Conservation (phyloP, 129 eudicot genomes). For the Dittrichia graveolens region DNA sequence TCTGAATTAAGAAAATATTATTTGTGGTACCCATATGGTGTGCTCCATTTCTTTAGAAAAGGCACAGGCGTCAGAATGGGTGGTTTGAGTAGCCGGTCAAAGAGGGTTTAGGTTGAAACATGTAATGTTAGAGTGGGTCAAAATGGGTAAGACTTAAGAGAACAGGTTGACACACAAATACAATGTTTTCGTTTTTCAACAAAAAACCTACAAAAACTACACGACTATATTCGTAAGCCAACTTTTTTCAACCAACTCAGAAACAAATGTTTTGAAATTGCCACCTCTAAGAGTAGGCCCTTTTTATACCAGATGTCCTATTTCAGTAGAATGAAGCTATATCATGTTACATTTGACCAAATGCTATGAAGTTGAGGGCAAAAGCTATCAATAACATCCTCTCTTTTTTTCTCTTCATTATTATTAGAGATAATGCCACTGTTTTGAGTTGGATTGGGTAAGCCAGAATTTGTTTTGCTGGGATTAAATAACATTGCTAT, state of each 20-base stretch:
- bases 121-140: too few relatives aligned
- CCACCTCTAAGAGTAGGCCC: not conserved
- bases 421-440: not conserved
- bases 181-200: too few relatives aligned
- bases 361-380: not conserved
- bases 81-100: not conserved
- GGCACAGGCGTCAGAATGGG: not conserved
- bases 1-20: not conserved
- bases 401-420: conserved; percentile 3
- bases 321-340: not conserved
- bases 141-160: too few relatives aligned
- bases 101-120: not conserved
- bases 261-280: not conserved
- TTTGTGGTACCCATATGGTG: not conserved
- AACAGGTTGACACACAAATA: too few relatives aligned
- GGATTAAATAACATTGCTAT: not conserved
- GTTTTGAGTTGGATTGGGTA: not conserved
- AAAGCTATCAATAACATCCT: not conserved
- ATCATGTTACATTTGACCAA: conserved; percentile 10
- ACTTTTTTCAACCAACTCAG: not conserved
- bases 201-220: not conserved
- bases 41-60: not conserved
- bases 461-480: conserved; percentile 2
- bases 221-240: too few relatives aligned
- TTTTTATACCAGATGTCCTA: not conserved